Evolutionary conservation across 306 rosid species (phyloP).

Genomic region (Quercus dentata): DNA sequence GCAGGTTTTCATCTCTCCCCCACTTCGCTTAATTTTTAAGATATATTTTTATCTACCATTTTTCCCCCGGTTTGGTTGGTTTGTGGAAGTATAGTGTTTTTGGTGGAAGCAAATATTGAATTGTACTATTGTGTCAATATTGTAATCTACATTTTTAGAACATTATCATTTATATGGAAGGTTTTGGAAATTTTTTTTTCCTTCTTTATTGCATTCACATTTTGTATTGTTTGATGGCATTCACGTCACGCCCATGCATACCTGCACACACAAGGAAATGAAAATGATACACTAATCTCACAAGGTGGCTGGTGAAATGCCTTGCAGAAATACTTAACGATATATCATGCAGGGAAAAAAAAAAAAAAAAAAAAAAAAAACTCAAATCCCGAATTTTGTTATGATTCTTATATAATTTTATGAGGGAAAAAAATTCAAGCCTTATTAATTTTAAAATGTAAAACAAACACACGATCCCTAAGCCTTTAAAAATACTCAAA

Average conservation of each 20-base stretch:
- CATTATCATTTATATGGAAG: slow-evolving; percentile 40
- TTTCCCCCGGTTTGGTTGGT: slow-evolving; percentile 36
- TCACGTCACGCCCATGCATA: no score
- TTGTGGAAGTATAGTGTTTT: slow-evolving; percentile 49
- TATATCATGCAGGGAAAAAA: no score
- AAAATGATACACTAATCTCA: not conserved
- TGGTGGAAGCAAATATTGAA: slow-evolving; percentile 35
- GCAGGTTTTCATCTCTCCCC: slow-evolving; percentile 36
- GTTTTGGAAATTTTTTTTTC: slow-evolving; percentile 26
- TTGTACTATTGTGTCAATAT: slow-evolving; percentile 27
- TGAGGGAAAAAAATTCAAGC: no score
- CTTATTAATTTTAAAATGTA: no score
- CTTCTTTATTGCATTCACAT: not conserved
- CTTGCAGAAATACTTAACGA: no score
- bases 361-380: no score
- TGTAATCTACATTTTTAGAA: slow-evolving; percentile 52
- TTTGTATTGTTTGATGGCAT: not conserved
- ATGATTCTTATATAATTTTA: no score
- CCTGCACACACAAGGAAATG: not conserved
- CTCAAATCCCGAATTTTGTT: no score
- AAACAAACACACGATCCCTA: no score
- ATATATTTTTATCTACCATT: slow-evolving; percentile 21
- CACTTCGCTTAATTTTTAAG: slow-evolving; percentile 17
- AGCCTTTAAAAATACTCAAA: no score
- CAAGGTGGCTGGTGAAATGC: not conserved